Evolutionary conservation across 805 yeast species (phyloP).

Genomic region (Hanseniaspora vineae): DNA sequence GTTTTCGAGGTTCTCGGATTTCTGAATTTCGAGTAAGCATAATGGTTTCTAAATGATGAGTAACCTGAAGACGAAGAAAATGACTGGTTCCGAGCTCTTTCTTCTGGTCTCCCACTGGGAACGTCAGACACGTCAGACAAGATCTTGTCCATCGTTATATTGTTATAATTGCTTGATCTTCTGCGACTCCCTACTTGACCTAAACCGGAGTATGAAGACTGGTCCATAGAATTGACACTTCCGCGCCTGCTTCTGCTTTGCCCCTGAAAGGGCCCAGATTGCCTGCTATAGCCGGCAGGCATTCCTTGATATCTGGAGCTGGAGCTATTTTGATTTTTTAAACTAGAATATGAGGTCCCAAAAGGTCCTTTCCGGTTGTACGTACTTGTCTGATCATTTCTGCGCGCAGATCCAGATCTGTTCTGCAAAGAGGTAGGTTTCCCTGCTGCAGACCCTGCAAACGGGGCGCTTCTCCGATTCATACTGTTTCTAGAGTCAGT

Average conservation of each 20-base stretch:
- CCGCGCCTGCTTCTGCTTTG: slow-evolving; percentile 11
- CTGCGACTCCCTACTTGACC: not conserved
- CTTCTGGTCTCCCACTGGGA: slow-evolving; percentile 55
- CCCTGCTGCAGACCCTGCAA: slow-evolving; percentile 48
- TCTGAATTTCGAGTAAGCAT: not conserved
- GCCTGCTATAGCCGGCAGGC: too few relatives aligned
- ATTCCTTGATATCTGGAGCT: too few relatives aligned
- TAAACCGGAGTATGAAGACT: not conserved
- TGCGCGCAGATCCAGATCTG: not conserved
- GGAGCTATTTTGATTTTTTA: too few relatives aligned
- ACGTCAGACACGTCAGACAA: slow-evolving; percentile 72
- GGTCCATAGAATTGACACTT: slow-evolving; percentile 8
- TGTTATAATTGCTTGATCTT: not conserved
- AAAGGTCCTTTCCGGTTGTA: too few relatives aligned
- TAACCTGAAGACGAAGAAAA: too few relatives aligned
- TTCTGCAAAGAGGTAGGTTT: slow-evolving; percentile 6
- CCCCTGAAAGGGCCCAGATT: not conserved
- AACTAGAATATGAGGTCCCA: not conserved
- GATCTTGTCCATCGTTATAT: slow-evolving; percentile 66
- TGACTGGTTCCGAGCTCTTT: slow-evolving; percentile 17
- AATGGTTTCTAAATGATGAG: not conserved
- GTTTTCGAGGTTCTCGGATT: slow-evolving; percentile 64
- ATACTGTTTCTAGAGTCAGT: slow-evolving; percentile 68
- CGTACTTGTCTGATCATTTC: too few relatives aligned
- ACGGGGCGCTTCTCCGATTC: slow-evolving; percentile 50